Evolutionary conservation across 1,284 basidiomycete species (phyloP), one percentile per base, ranked within the genome.

Genomic region (Ceratobasidium sp.): DNA sequence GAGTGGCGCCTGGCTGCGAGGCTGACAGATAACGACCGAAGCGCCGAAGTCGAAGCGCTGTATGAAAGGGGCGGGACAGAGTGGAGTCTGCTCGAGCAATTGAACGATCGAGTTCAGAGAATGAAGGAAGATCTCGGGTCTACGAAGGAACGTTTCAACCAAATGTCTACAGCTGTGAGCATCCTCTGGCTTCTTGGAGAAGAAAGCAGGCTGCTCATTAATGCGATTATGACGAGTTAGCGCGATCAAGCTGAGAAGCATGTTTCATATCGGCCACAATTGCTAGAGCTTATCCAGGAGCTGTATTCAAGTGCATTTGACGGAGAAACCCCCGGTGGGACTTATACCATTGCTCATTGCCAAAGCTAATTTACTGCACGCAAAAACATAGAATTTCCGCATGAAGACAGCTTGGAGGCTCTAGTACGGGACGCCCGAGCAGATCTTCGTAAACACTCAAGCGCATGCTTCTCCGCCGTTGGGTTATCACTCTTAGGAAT

Each of bases 231-330:
- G 4, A 51, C n/a, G n/a, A 9, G n/a, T 18, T 51, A 51, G 49
- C 49, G 49, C 49, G 49, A 51, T 15, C 49, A 51, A 20, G 6
- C n/a, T 51, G 15, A 51, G 13, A 20, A 51, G 13, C 49, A 13
- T 15, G 15, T 51, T 20, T 51, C 49, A 51, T 20, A 51, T 51
- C 49, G 49, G 13, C 49, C 49, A 15, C 15, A 4, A 9, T 18
- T 67, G 12, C n/a, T 42, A 26, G 46, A 49, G 42, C n/a, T 49
- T 7, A 67, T 67, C 20, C 42, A 67, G 42, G 64, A 44, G 42
- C 26, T 67, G 64, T 46, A 67, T 46, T 18, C 64, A 6, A 67
- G 40, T 44, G 64, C 42, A 5, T 67, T 67, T 26, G 42, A 46
- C 23, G 64, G 64, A n/a, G 42, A 20, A 2, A 67, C 64, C 13